Conservation (phyloP, 75 land plant genomes). For the Azolla pinnata region DNA sequence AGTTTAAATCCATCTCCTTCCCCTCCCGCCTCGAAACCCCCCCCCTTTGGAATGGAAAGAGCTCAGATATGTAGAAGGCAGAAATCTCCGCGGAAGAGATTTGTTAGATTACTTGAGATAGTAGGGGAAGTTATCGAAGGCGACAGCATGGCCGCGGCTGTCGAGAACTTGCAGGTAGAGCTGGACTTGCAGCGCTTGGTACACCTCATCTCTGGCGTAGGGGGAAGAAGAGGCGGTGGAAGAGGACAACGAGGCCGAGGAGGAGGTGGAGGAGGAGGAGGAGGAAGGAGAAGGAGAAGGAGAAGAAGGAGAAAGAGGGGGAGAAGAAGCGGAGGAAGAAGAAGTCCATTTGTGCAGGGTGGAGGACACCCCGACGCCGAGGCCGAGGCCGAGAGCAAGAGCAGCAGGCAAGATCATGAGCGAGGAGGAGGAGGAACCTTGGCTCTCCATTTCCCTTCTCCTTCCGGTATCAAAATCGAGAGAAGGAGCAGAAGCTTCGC, state of each 20-base stretch:
- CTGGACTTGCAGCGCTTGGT: constrained; percentile 52
- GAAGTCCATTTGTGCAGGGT: constrained; percentile 31
- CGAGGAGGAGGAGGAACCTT: too few species aligned
- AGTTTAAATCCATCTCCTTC: not conserved
- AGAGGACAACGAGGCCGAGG: constrained; percentile 8
- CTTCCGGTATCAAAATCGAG: too few species aligned
- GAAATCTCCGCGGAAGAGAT: not conserved
- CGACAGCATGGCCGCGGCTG: constrained; percentile 44
- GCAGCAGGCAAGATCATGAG: constrained; percentile 51
- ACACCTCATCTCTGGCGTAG: too few species aligned
- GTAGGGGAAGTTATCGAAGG: constrained; percentile 75
- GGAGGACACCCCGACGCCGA: constrained; percentile 61
- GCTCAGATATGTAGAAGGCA: not conserved
- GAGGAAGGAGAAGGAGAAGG: too few species aligned
- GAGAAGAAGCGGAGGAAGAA: not conserved
- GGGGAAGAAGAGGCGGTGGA: constrained; percentile 1
- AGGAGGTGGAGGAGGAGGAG: constrained; percentile 14
- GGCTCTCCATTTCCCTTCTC: too few species aligned
- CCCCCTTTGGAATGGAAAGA: not conserved
- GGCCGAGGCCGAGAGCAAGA: constrained; percentile 60
- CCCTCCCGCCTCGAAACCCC: not conserved
- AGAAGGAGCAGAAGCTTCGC: too few species aligned
- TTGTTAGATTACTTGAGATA: constrained; percentile 47
- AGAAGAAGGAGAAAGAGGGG: too few species aligned
- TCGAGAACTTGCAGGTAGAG: constrained; percentile 38